Base-by-base conservation (phyloP, 192 early-diverging fungal species). In the Mortierella alpina region DNA sequence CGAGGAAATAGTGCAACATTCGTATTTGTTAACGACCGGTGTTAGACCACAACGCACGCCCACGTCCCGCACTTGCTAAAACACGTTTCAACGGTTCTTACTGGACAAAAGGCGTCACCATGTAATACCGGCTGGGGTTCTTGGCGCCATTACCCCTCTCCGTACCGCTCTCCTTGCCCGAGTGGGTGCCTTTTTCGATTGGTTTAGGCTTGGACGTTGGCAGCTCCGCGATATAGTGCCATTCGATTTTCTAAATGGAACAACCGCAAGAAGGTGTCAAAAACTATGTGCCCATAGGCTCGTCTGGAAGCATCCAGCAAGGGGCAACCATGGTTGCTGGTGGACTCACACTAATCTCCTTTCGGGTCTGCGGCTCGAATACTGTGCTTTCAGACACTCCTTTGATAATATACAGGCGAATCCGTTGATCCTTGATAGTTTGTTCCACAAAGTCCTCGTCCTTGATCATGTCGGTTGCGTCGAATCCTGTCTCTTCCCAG, bases 401-500 rank as follows among this genome's bases (percentile, higher is more conserved):
- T 55, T 92, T 85, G 56, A 97, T 90, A 70, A 99, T 96, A 70
- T 98, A 99, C 71, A 99, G 74, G 41, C 95, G 86, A 42, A 97
- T 93, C 64, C 93, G 84, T 84, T 99, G 97, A 74, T 95, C 95
- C 44, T 93, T 90, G 74, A 98, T 93, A 18, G 90, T 95, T 49
- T 94, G 79, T 82, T 99, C 97, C 10, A 98, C 90, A 79, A 87
- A 94, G 60, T 98, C 92, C 59, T 94, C 86, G 63, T 92, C 88
- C n/a, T 87, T 84, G 61, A 94, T 76, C 62, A 83, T 86, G 48
- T 89, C 88, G 39, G 90, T 66, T 17, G 94, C 91, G 67, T 99
- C 96, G 78, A 94, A 99, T 17, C 98, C 98, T 5, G 95, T 97
- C 70, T 99, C 97, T 82, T 99, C 97, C 50, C 92, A 88, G 9